Conservation (phyloP, 805 yeast species). For the Wickerhamomyces xylosicus region DNA sequence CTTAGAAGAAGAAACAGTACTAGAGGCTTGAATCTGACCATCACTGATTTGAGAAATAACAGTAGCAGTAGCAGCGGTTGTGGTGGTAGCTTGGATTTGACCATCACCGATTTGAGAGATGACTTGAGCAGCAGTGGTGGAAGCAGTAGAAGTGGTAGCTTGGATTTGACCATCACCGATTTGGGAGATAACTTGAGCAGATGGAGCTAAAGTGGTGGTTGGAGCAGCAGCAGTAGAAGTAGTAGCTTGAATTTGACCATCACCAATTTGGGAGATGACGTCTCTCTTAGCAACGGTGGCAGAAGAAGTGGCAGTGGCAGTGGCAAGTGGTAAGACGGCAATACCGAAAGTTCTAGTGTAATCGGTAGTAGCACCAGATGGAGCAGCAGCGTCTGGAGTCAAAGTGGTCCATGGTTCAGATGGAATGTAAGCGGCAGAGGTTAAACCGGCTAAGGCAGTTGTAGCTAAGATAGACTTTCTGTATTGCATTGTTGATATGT, state of each 20-base stretch:
- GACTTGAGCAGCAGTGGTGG: conserved; percentile 19
- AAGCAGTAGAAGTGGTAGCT: conserved; percentile 12
- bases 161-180: conserved; percentile 37
- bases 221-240: conserved; percentile 26
- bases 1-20: conserved; percentile 15
- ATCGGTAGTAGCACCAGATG: conserved; percentile 46
- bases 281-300: conserved; percentile 26
- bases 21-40: conserved; percentile 23
- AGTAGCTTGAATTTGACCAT: conserved; percentile 50
- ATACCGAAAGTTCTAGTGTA: conserved; percentile 55
- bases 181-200: conserved; percentile 25
- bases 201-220: conserved; percentile 21
- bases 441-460: conserved; percentile 34
- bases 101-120: conserved; percentile 21
- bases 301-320: conserved; percentile 23
- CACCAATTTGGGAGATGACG: conserved; percentile 46
- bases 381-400: conserved; percentile 47
- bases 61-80: conserved; percentile 18
- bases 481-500: conserved; percentile 26
- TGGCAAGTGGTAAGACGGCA: conserved; percentile 39
- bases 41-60: conserved; percentile 16
- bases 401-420: conserved; percentile 62
- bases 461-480: conserved; percentile 26
- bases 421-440: conserved; percentile 57
- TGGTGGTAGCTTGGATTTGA: conserved; percentile 22